Base-by-base conservation (phyloP, 176 grass and related monocot species). In the Phoenix roebelenii region DNA sequence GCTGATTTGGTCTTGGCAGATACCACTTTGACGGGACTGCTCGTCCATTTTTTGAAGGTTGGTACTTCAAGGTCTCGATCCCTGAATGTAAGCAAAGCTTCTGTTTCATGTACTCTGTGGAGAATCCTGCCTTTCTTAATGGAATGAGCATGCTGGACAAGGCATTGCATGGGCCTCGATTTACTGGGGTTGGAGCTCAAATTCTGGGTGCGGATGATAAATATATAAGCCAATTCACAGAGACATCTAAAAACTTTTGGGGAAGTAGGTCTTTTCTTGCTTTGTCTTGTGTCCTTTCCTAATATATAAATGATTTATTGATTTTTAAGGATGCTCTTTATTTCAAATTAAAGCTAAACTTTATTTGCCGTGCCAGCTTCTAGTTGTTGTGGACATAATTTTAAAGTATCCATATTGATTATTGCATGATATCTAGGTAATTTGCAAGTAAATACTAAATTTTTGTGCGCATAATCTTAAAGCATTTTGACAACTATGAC, bases 41-140 rank as follows among this genome's bases (percentile, higher is more conserved):
- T 15, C 56, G 87, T 7, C 51, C 66, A 1, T 97, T 97, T 68
- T 97, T 97, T 18, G 92, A 97, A 61, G 87, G 87, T 51, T 91
- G 92, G 92, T 97, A 97, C 69, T 97, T 97, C 76, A 97, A 88
- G 76, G 80, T 91, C 9, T 60, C 92, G 7, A 97, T 97, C 65
- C 87, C 84, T 0, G 64, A 88, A 68, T 69, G 65, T 54, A 72
- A 80, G 61, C 81, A 97, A 78, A 91, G 66, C 52, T 97, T 97
- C 79, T 97, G 87, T 50, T 97, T 97, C 70, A 97, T 97, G 92
- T 97, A 97, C 59, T 88, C 92, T 0, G 69, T 88, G 0, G 92
- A 97, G 75, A 97, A 88, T 64, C 87, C 92, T 0, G 63, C 79
- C 17, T 96, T 96, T 48, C 78, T 68, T n/a, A 69, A 90, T 39